A percentile compares a stretch with the other conserved stretches of the same genome.
phyloP scores from a whole-genome alignment of 31 red algal species.

The Bonnemaisonia californica region DNA sequence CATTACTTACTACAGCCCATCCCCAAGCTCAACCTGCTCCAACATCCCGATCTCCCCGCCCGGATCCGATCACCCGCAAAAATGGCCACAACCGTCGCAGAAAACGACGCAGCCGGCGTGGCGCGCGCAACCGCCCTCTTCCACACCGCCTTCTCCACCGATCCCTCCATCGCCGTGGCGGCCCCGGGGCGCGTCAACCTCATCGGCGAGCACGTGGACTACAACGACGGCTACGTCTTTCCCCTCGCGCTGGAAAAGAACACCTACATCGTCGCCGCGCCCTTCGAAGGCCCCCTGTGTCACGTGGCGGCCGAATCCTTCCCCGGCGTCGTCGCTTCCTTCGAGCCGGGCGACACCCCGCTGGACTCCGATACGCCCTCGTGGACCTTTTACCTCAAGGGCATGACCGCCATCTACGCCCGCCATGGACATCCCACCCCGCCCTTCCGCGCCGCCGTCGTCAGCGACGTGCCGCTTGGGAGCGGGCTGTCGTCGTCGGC shows the following conservation, averaged over 20 bases:
- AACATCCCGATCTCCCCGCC: not conserved
- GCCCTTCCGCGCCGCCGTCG: conserved; percentile 82
- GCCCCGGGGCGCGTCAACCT: conserved; percentile 96
- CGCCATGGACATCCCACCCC: conserved; percentile 43
- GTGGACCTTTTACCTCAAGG: conserved; percentile 89
- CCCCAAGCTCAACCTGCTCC: not conserved
- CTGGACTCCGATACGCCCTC: conserved; percentile 19
- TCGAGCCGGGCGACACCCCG: conserved; percentile 52
- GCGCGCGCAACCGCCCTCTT: conserved; percentile 39
- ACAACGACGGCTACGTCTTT: conserved; percentile 98
- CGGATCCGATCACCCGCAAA: not conserved
- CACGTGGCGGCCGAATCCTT: conserved; percentile 60
- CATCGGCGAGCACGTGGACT: conserved; percentile 98
- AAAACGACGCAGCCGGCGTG: conserved; percentile 33
- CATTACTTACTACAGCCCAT: not conserved
- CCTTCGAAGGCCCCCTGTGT: conserved; percentile 17
- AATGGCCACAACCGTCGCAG: not conserved
- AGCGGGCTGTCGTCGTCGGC: conserved; percentile 87
- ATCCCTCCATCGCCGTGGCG: conserved; percentile 14
- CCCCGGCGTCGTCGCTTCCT: conserved; percentile 46
- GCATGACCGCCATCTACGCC: conserved; percentile 80
- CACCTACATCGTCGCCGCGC: conserved; percentile 62
- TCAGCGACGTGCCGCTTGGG: conserved; percentile 89
- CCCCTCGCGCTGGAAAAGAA: conserved; percentile 87
- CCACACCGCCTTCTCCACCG: conserved; percentile 11